Evolutionary conservation across 2,329 filamentous ascomycete species (phyloP).

Genomic region (Aspergillus sergii): DNA sequence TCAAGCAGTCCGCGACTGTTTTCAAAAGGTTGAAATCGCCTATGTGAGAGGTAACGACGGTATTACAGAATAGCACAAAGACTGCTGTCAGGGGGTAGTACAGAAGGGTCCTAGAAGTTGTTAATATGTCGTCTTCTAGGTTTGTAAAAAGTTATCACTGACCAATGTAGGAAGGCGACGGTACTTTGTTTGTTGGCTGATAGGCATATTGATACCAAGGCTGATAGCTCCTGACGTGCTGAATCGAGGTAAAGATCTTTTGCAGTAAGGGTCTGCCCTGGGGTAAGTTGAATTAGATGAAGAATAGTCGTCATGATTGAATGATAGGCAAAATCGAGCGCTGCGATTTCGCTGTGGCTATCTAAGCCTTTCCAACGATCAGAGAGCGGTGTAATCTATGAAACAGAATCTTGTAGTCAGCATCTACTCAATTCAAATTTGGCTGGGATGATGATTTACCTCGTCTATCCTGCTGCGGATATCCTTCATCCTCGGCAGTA

Average conservation of each 20-base stretch:
- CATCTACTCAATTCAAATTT: too few species aligned
- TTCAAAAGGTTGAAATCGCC: slow-evolving; percentile 24
- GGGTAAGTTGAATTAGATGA: slow-evolving; percentile 17
- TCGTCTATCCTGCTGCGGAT: slow-evolving; percentile 16
- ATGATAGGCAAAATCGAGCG: slow-evolving; percentile 24
- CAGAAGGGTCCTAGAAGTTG: slow-evolving; percentile 20
- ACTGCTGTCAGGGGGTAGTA: slow-evolving; percentile 27
- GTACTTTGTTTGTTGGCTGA: slow-evolving; percentile 19
- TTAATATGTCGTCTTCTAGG: background rate
- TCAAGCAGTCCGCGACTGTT: slow-evolving; percentile 17
- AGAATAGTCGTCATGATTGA: slow-evolving; percentile 24
- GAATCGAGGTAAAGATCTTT: slow-evolving; percentile 19
- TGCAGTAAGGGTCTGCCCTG: slow-evolving; percentile 1
- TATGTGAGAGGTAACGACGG: slow-evolving; percentile 19
- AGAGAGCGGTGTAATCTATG: slow-evolving; percentile 18
- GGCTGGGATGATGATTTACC: background rate
- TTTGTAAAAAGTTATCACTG: background rate
- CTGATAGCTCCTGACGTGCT: slow-evolving; percentile 23
- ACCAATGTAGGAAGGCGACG: slow-evolving; percentile 24
- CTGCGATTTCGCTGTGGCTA: slow-evolving; percentile 19
- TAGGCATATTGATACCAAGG: slow-evolving; percentile 20
- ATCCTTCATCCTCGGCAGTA: slow-evolving; percentile 17
- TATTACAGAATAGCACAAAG: slow-evolving; percentile 28
- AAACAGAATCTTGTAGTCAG: background rate
- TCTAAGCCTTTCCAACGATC: slow-evolving; percentile 23